A percentile compares a stretch with the other conserved stretches of the same genome.
These are phyloP conservation scores for Pseudogymnoascus sp. DNA, from an alignment of 2,329 filamentous ascomycete genomes.

Conservation along the genomic window DNA sequence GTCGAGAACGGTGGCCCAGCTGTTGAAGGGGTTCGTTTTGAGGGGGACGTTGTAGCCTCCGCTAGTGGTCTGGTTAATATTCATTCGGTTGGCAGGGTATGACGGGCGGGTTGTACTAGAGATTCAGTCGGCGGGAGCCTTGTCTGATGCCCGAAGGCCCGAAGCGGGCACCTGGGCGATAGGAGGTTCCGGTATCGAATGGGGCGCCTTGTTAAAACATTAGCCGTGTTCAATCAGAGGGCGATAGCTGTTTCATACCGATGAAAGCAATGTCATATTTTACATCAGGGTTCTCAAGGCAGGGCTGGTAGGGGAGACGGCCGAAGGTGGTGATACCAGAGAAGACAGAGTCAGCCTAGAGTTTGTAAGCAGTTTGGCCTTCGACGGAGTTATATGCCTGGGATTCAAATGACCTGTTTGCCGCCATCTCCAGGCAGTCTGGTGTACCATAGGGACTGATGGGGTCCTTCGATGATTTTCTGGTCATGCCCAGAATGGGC, in stretches of 20 bases:
- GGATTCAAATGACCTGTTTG: conserved; percentile 54
- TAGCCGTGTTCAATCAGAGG: conserved; percentile 12
- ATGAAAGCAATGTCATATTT: conserved; percentile 83
- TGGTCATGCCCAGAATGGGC: conserved; percentile 14
- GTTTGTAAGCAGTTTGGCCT: background rate
- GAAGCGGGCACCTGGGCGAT: conserved; percentile 76
- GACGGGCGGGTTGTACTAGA: conserved; percentile 54
- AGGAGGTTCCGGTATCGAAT: conserved; percentile 81
- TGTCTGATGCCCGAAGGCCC: conserved; percentile 80
- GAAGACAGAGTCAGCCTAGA: conserved; percentile 76
- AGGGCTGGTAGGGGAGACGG: conserved; percentile 69
- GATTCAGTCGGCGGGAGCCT: conserved; percentile 76
- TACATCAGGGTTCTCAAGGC: conserved; percentile 60
- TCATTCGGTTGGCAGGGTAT: background rate
- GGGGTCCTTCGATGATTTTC: conserved; percentile 48
- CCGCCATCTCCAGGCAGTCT: conserved; percentile 75
- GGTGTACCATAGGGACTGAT: conserved; percentile 75
- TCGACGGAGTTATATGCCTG: background rate
- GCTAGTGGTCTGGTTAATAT: conserved; percentile 42
- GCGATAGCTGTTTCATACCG: conserved; percentile 39
- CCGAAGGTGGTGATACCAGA: conserved; percentile 84
- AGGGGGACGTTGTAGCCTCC: conserved; percentile 83
- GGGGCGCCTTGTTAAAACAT: conserved; percentile 52
- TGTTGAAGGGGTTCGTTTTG: conserved; percentile 71
- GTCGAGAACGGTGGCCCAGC: conserved; percentile 73